Evolutionary conservation across 805 yeast genomes (phyloP).

Genomic region (Isabelozyma gotoi): DNA sequence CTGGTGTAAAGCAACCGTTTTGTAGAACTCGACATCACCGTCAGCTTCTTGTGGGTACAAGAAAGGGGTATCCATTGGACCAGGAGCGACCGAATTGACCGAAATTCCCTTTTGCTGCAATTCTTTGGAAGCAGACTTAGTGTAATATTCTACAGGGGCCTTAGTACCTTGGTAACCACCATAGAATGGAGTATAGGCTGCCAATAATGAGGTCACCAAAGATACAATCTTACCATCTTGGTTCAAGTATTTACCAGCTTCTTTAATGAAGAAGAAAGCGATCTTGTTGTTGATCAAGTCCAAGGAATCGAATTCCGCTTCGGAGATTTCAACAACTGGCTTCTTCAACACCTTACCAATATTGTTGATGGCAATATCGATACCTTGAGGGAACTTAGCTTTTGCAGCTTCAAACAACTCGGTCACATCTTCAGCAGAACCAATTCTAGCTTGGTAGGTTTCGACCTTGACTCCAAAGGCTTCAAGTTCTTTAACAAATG

Average conservation of each 20-base stretch:
- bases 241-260: constrained; percentile 50
- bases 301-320: constrained; percentile 56
- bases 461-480: constrained; percentile 38
- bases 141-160: constrained; percentile 53
- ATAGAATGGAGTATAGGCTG: constrained; percentile 59
- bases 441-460: constrained; percentile 42
- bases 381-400: constrained; percentile 42
- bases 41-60: constrained; percentile 59
- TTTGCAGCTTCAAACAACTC: constrained; percentile 48
- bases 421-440: constrained; percentile 39
- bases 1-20: constrained; percentile 46
- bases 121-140: constrained; percentile 57
- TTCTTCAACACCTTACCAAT: constrained; percentile 69
- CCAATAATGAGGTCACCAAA: constrained; percentile 62
- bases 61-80: constrained; percentile 69
- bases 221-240: constrained; percentile 56
- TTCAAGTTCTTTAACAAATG: constrained; percentile 35
- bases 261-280: constrained; percentile 61
- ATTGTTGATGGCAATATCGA: constrained; percentile 66
- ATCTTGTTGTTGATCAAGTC: constrained; percentile 53
- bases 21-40: constrained; percentile 53
- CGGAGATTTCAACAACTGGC: constrained; percentile 50
- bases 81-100: constrained; percentile 61
- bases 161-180: constrained; percentile 57
- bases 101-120: constrained; percentile 44